Evolutionary conservation across 768 basidiomycete genomes (phyloP).

Genomic region (Serendipita sp.): DNA sequence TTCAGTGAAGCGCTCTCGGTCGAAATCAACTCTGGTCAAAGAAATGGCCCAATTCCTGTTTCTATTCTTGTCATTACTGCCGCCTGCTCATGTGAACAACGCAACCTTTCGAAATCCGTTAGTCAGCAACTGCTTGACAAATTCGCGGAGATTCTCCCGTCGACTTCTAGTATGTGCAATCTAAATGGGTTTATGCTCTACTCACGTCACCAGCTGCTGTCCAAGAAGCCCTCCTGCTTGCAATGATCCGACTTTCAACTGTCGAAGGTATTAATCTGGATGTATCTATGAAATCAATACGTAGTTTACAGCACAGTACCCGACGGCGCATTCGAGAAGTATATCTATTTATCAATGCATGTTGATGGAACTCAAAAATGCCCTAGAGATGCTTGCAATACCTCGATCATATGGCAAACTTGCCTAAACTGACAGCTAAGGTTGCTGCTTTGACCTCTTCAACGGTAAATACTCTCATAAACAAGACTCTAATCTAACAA

Average conservation of each 20-base stretch:
- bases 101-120: not conserved
- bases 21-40: not conserved
- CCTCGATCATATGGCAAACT: not conserved
- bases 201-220: slow-evolving; percentile 34
- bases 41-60: not conserved
- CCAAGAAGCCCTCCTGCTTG: slow-evolving; percentile 55
- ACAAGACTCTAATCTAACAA: not conserved
- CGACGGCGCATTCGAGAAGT: not conserved
- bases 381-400: not conserved
- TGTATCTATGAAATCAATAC: not conserved
- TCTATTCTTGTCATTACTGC: not conserved
- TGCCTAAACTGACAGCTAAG: not conserved
- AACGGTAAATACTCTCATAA: not conserved
- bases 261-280: not conserved
- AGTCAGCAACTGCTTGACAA: not conserved
- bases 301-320: not conserved
- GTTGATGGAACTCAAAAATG: not conserved
- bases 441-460: not conserved
- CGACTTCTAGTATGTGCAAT: not conserved
- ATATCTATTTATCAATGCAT: not conserved
- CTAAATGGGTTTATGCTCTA: not conserved
- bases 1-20: not conserved
- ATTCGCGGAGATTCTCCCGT: not conserved
- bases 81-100: not conserved
- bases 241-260: slow-evolving; percentile 51